Percentiles rank a stretch among this genome's conserved stretches.
phyloP scores from a whole-genome alignment of 208 protist species.

The Acanthamoeba divionensis region DNA sequence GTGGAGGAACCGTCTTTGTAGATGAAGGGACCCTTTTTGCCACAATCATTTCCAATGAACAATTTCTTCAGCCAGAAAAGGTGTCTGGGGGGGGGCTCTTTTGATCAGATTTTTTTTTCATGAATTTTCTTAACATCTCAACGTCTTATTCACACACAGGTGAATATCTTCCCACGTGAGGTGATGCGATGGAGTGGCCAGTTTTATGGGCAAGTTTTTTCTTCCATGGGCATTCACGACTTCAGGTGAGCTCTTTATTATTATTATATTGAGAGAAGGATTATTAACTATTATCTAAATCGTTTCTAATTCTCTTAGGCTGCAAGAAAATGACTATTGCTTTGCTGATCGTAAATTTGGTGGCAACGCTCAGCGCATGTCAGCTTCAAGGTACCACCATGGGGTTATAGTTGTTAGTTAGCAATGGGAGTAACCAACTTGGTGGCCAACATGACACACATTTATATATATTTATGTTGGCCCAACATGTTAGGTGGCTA shows the following conservation, averaged over 20 bases:
- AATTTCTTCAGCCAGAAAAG: background rate
- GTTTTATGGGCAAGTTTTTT: background rate
- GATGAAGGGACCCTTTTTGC: background rate
- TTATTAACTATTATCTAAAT: too few relatives aligned
- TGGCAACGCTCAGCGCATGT: slow-evolving; percentile 16
- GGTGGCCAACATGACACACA: too few relatives aligned
- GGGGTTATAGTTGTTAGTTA: too few relatives aligned
- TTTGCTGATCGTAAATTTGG: background rate
- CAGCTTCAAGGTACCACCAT: background rate
- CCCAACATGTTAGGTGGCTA: background rate
- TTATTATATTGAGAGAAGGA: too few relatives aligned
- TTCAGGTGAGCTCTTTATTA: too few relatives aligned
- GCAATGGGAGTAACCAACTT: too few relatives aligned
- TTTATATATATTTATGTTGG: too few relatives aligned
- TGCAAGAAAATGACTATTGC: slow-evolving; percentile 11
- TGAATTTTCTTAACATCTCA: background rate
- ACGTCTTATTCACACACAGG: background rate
- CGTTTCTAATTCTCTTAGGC: too few relatives aligned
- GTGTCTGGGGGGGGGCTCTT: too few relatives aligned
- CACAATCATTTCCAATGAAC: background rate
- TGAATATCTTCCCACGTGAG: background rate
- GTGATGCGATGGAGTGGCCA: background rate
- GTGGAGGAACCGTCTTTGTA: background rate
- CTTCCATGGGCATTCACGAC: too few relatives aligned
- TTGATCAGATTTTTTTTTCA: too few relatives aligned